Percentiles rank a stretch among this genome's conserved stretches.
These are phyloP conservation scores for Monilinia aucupariae DNA, from an alignment of 2,329 filamentous ascomycete species.

Conservation along the genomic window DNA sequence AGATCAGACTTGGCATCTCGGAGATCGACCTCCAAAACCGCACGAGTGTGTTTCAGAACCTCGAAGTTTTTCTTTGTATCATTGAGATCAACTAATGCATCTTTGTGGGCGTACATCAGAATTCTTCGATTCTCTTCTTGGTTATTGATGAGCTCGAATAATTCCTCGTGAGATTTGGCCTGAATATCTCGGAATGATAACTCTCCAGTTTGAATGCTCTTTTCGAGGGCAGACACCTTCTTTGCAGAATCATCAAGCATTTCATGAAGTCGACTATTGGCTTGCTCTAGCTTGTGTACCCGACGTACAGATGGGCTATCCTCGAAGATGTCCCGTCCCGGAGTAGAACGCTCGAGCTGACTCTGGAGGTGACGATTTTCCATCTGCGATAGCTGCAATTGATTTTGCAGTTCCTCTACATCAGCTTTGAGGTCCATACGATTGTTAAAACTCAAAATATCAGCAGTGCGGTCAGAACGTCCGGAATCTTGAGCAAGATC, in stretches of 20 bases:
- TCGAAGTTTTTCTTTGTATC: slow-evolving; percentile 86
- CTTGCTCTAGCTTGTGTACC: slow-evolving; percentile 86
- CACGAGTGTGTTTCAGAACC: slow-evolving; percentile 75
- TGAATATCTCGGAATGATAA: slow-evolving; percentile 86
- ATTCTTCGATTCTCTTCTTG: slow-evolving; percentile 85
- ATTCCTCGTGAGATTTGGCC: slow-evolving; percentile 87
- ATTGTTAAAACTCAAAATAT: slow-evolving; percentile 78
- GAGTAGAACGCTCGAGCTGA: slow-evolving; percentile 68
- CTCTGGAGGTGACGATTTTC: slow-evolving; percentile 88
- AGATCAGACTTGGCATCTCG: slow-evolving; percentile 79
- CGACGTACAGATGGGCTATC: slow-evolving; percentile 75
- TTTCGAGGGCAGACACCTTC: slow-evolving; percentile 86
- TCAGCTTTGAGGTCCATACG: slow-evolving; percentile 88
- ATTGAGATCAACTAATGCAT: slow-evolving; percentile 75
- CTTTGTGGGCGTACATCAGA: slow-evolving; percentile 78
- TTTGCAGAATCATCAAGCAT: slow-evolving; percentile 91
- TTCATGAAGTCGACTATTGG: slow-evolving; percentile 85
- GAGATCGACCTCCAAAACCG: slow-evolving; percentile 76
- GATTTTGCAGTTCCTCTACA: slow-evolving; percentile 86
- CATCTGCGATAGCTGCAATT: slow-evolving; percentile 91
- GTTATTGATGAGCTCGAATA: slow-evolving; percentile 85
- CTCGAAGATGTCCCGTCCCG: slow-evolving; percentile 58
- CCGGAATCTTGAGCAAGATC: slow-evolving; percentile 64
- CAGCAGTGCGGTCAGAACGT: slow-evolving; percentile 77
- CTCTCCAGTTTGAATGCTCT: slow-evolving; percentile 79